These are phyloP conservation scores for Eucalyptus guilfoylei DNA, from an alignment of 345 rosid species.

Conservation along the genomic window DNA sequence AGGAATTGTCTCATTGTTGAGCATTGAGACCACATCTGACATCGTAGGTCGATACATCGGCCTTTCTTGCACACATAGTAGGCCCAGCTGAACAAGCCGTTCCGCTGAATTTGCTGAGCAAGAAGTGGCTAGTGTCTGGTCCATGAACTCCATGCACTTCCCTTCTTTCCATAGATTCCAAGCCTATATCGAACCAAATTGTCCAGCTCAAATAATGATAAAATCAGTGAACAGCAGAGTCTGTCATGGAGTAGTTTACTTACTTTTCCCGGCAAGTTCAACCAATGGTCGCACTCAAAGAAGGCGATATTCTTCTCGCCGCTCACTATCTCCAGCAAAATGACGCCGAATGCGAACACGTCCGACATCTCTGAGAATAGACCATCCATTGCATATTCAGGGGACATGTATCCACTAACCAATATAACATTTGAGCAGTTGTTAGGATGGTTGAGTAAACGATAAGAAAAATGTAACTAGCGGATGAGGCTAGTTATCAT, in stretches of 20 bases:
- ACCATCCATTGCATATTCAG: background rate
- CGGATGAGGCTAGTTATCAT: background rate
- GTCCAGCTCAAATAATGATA: background rate
- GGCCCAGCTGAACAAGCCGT: background rate
- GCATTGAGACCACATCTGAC: constrained; percentile 1
- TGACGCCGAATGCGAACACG: background rate
- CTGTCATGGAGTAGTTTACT: background rate
- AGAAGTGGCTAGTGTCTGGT: background rate
- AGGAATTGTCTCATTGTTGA: background rate
- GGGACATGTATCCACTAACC: background rate
- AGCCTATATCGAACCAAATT: background rate
- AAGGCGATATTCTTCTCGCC: background rate
- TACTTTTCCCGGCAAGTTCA: background rate
- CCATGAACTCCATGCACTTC: background rate
- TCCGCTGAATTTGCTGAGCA: background rate
- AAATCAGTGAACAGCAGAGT: too few species aligned
- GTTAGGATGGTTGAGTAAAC: background rate
- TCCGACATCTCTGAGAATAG: background rate
- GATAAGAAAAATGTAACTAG: background rate
- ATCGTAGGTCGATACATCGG: background rate
- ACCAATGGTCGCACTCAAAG: background rate
- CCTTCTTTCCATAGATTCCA: constrained; percentile 2
- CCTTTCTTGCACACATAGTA: background rate
- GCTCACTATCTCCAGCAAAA: background rate
- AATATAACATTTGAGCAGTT: background rate